Conservation (phyloP, 148 eudicot genomes). For the Silene latifolia region DNA sequence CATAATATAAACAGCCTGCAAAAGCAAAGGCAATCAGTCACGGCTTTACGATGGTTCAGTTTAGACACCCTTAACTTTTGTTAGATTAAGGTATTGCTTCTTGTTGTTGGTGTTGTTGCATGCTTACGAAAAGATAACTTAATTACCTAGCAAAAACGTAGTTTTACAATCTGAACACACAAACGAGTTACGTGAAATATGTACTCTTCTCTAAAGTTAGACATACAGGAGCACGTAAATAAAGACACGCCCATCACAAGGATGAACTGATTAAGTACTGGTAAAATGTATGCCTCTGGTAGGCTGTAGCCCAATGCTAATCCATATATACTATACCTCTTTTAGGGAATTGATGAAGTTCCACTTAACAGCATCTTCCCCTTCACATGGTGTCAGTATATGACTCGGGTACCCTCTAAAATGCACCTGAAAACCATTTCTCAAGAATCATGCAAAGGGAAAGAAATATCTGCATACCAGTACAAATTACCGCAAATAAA, state of each 20-base stretch:
- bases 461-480: background rate
- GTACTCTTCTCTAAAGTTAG: no score
- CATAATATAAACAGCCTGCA: conserved; percentile 87
- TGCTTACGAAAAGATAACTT: background rate
- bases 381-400: conserved; percentile 76
- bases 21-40: conserved; percentile 11
- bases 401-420: conserved; percentile 88
- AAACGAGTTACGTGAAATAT: background rate
- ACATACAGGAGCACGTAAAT: no score
- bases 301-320: background rate
- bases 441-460: conserved; percentile 2
- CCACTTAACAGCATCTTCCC: conserved; percentile 92
- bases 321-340: conserved; percentile 51
- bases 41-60: no score
- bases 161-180: background rate
- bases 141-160: background rate
- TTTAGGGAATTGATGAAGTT: conserved; percentile 87
- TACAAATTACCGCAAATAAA: background rate
- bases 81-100: no score
- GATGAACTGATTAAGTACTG: no score
- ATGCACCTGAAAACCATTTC: conserved; percentile 59
- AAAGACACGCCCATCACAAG: no score
- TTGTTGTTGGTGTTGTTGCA: background rate
- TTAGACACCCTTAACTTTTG: no score
- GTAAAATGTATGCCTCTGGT: no score